Conservation (phyloP, 495 filamentous ascomycete genomes). For the Tuber umbilicatum region DNA sequence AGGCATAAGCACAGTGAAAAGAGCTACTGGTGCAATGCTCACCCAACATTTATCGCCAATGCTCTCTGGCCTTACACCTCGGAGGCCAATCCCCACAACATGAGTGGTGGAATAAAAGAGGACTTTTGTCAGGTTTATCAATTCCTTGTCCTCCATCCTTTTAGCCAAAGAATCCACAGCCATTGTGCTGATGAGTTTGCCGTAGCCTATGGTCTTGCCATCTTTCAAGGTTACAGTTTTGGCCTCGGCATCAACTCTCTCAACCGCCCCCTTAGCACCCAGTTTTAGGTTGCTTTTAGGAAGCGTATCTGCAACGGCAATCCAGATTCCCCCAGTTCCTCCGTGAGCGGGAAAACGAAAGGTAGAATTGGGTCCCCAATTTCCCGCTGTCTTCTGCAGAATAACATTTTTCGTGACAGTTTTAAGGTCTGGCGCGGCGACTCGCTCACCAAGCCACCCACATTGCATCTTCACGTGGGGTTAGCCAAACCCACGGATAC, state of each 20-base stretch:
- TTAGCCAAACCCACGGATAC: slow-evolving; percentile 10
- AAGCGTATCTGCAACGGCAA: slow-evolving; percentile 87
- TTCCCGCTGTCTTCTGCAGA: slow-evolving; percentile 89
- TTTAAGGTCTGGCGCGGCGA: slow-evolving; percentile 96
- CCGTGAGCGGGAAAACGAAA: slow-evolving; percentile 97
- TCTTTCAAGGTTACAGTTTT: slow-evolving; percentile 77
- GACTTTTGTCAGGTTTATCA: slow-evolving; percentile 74
- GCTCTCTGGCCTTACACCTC: slow-evolving; percentile 83
- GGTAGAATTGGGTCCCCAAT: slow-evolving; percentile 96
- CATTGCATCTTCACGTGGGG: slow-evolving; percentile 85
- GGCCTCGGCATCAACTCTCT: slow-evolving; percentile 72
- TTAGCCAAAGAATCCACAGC: slow-evolving; percentile 84
- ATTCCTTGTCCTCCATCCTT: slow-evolving; percentile 76
- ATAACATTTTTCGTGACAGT: slow-evolving; percentile 89
- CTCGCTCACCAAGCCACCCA: slow-evolving; percentile 96
- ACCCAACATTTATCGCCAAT: slow-evolving; percentile 99
- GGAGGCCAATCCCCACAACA: slow-evolving; percentile 92
- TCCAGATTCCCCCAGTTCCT: slow-evolving; percentile 98
- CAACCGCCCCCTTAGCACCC: slow-evolving; percentile 76
- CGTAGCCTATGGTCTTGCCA: slow-evolving; percentile 84
- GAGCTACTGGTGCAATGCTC: slow-evolving; percentile 38
- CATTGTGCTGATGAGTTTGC: slow-evolving; percentile 94
- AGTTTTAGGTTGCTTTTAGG: slow-evolving; percentile 86
- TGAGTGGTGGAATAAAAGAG: slow-evolving; percentile 97
- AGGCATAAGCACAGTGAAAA: background rate